Base-by-base conservation (phyloP, 2,329 filamentous ascomycete species). In the Plectosphaerella plurivora region DNA sequence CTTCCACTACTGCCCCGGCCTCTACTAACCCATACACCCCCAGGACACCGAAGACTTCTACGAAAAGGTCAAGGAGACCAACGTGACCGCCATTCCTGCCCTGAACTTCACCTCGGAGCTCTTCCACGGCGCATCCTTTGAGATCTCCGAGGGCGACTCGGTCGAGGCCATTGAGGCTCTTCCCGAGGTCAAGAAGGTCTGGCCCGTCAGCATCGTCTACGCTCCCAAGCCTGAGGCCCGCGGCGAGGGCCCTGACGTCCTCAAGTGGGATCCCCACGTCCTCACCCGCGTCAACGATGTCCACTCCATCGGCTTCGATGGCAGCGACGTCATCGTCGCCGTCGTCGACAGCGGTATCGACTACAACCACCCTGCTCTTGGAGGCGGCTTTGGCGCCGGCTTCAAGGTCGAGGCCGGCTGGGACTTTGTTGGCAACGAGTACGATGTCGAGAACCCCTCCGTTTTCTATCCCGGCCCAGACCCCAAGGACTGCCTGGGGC, bases 341-440 rank as follows among this genome's bases (percentile, higher is more conserved):
- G 36, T 58, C 15, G 59, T 71, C 16, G 68, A 71, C 50, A 67
- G 61, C 18, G 71, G 71, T 24, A 64, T 79, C 28, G 77, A 81
- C 58, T 79, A 80, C 59, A 68, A 60, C 9, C 77, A 78, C 51
- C 75, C 76, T 7, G 73, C 75, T 15, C 70, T 82, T 1, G 78
- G 78, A 14, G 77, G 76, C 4, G 74, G 77, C 42, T 81, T 80
- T 55, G 78, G 78, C 2, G 57, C 67, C 9, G 76, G 75, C 0
- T 78, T 69, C 58, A 66, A 77, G 35, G 69, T 81, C 14, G 65
- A 68, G 12, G 70, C 68, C 50, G 77, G 78, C 2, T 73, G 70
- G 52, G 76, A 79, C 52, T 67, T 79, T 50, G 68, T 74, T 9
- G 75, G 73, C 3, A 71, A 77, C 51, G 63, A 67, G 37, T 59